phyloP scores from a whole-genome alignment of 208 protist species.

The Acanthamoeba triangularis region DNA sequence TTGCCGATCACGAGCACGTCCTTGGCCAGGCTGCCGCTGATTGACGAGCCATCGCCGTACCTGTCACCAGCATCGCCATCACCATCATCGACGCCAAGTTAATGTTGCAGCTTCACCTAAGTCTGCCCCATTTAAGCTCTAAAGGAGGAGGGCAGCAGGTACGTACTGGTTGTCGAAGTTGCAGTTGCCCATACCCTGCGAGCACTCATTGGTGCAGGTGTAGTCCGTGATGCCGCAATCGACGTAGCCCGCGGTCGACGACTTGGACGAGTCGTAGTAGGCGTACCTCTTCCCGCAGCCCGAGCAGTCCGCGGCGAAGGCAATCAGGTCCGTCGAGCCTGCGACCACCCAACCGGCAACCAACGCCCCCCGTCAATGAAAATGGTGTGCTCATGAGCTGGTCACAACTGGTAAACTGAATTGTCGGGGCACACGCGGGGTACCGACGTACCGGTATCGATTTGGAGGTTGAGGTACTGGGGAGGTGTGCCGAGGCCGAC shows the following conservation, averaged over 20 bases:
- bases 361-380: too few relatives aligned
- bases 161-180: slow-evolving; percentile 21
- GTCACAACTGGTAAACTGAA: background rate
- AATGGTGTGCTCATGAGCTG: background rate
- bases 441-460: background rate
- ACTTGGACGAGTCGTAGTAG: slow-evolving; percentile 59
- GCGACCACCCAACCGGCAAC: background rate
- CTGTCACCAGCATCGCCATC: background rate
- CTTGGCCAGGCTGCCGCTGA: slow-evolving; percentile 2
- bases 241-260: background rate
- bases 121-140: too few relatives aligned
- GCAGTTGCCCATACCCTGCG: slow-evolving; percentile 21
- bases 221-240: background rate
- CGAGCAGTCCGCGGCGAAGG: background rate
- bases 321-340: slow-evolving; percentile 37
- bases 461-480: slow-evolving; percentile 44
- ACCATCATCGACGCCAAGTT: background rate
- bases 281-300: slow-evolving; percentile 18
- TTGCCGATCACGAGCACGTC: slow-evolving; percentile 30
- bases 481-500: slow-evolving; percentile 24
- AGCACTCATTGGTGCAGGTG: slow-evolving; percentile 16
- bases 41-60: slow-evolving; percentile 35
- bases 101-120: background rate
- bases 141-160: background rate
- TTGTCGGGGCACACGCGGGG: background rate